Evolutionary conservation across 305 asterid genomes (phyloP), one percentile per base, ranked within the genome.

Genomic region (Fraxinus platypoda): DNA sequence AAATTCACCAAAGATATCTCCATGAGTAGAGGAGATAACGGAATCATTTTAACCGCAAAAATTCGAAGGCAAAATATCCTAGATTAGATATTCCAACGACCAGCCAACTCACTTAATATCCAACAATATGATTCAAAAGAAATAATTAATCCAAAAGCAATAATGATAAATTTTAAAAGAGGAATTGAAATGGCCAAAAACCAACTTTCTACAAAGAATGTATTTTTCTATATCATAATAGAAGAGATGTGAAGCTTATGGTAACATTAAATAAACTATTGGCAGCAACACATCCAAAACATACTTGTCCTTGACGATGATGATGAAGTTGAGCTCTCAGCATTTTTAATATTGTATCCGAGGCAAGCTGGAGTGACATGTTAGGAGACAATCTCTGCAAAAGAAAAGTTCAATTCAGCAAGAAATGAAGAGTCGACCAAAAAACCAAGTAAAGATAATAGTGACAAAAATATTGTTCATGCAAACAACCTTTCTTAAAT

Each of bases 241-340:
- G 73, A 43, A 28, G 72, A 80, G 33, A 70, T 38, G 57, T 19
- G 78, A 46, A 15, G 28, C 30, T 46, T 3, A 76, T 25, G 52
- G 26, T 64, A 38, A 80, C 43, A 82, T 30, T 70, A 66, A 77
- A 33, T 2, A 77, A 72, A 31, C 77, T 80, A 76, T 64, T 38
- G 33, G 72, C 49, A 49, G 33, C 76, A 77, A 57, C 64, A 37
- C 19, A 74, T 57, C 80, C 52, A 57, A 83, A 73, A 81, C 92
- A 83, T 90, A 96, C 99, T 84, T 91, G 93, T 86, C 99, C 98
- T 90, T 92, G 93, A 72, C 84, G 90, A 86, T 87, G 93, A 87
- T 96, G 99, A 89, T 96, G 98, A 80, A 86, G 94, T 30, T 97
- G 93, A 79, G 99, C 99, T 87, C 95, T 90, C 83, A 93, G 85